These are phyloP conservation scores for Thielaviopsis ethacetica DNA, from an alignment of 2,329 filamentous ascomycete species.

Conservation along the genomic window DNA sequence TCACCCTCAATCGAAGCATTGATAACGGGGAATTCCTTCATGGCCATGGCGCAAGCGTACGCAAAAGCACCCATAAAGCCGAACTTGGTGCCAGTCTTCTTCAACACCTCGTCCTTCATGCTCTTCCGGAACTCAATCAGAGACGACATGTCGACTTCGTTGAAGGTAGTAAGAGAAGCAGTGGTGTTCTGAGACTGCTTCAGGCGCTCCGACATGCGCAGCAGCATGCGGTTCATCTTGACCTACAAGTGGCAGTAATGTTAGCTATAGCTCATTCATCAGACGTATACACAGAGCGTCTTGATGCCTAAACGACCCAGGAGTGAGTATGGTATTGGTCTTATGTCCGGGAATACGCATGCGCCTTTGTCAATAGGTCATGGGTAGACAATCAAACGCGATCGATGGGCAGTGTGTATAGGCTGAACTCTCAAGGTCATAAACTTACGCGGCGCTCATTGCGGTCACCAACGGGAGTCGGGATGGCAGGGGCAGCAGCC, in stretches of 20 bases:
- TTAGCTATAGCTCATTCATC: not conserved
- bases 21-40: slow-evolving; percentile 85
- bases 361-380: too few species aligned
- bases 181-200: slow-evolving; percentile 99
- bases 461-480: slow-evolving; percentile 47
- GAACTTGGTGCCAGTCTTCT: slow-evolving; percentile 93
- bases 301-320: too few species aligned
- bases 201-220: slow-evolving; percentile 89
- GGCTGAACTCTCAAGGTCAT: not conserved
- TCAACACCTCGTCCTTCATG: slow-evolving; percentile 91
- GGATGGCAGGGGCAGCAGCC: slow-evolving; percentile 11
- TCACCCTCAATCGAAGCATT: slow-evolving; percentile 96
- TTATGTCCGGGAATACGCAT: too few species aligned
- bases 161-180: slow-evolving; percentile 93
- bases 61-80: slow-evolving; percentile 99
- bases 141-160: slow-evolving; percentile 97
- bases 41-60: slow-evolving; percentile 73
- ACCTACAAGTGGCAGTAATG: slow-evolving; percentile 38
- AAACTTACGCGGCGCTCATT: slow-evolving; percentile 70
- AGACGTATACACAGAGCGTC: too few species aligned
- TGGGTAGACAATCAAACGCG: not conserved
- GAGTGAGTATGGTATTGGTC: too few species aligned
- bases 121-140: slow-evolving; percentile 94
- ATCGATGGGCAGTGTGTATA: not conserved
- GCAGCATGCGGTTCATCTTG: slow-evolving; percentile 99